phyloP scores from a whole-genome alignment of 2,329 filamentous ascomycete genomes.

The Magnaporthiopsis poae region DNA sequence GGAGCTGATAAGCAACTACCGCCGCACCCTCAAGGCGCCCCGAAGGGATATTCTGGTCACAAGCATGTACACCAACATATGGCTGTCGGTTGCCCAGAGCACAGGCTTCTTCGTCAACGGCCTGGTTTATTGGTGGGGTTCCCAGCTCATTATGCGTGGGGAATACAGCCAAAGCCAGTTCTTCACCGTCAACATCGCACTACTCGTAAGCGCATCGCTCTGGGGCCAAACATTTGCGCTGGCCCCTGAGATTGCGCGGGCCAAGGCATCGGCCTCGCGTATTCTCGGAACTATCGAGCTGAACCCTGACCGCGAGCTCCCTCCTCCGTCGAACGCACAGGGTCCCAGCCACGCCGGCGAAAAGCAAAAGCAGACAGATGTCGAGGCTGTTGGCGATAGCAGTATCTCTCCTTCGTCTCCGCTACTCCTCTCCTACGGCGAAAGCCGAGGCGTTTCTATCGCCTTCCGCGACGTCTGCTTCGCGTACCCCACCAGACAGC shows the following conservation, averaged over 20 bases:
- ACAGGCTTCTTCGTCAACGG: conserved; percentile 61
- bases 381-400: conserved; percentile 26
- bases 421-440: conserved; percentile 11
- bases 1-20: conserved; percentile 44
- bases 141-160: conserved; percentile 57
- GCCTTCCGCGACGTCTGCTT: conserved; percentile 49
- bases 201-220: conserved; percentile 63
- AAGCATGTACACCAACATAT: conserved; percentile 44
- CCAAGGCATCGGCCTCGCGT: conserved; percentile 49
- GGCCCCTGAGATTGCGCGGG: conserved; percentile 63
- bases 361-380: conserved; percentile 22
- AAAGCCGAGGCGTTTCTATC: conserved; percentile 33
- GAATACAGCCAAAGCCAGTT: conserved; percentile 58
- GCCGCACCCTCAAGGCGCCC: conserved; percentile 36
- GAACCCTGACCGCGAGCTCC: background rate
- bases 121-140: conserved; percentile 72
- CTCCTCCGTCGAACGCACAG: background rate
- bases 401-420: background rate
- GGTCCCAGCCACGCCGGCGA: conserved; percentile 10
- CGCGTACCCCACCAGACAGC: conserved; percentile 50
- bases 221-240: conserved; percentile 68
- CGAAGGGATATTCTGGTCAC: conserved; percentile 44
- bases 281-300: conserved; percentile 24
- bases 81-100: conserved; percentile 50
- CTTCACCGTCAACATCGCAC: conserved; percentile 61